Evolutionary conservation across 768 basidiomycete genomes (phyloP).

Genomic region (Jaapia argillacea): DNA sequence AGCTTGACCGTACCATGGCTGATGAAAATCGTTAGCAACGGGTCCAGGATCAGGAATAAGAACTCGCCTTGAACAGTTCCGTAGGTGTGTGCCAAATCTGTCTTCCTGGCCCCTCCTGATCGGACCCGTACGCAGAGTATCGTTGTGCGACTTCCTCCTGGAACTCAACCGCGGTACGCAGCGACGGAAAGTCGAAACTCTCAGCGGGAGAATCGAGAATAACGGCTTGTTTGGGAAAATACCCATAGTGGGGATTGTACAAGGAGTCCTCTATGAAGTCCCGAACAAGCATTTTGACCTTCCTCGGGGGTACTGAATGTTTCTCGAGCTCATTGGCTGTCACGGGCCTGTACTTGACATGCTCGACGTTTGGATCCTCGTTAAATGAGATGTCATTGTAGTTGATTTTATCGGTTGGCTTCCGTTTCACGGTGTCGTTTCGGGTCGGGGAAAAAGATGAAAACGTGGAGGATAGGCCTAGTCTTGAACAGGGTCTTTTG

Average conservation of each 20-base stretch:
- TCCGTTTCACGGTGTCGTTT: neutral
- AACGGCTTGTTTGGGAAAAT: conserved; percentile 87
- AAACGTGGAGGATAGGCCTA: neutral
- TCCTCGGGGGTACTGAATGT: conserved; percentile 49
- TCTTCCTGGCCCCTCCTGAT: conserved; percentile 62
- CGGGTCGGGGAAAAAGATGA: neutral
- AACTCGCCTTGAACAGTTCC: conserved; percentile 78
- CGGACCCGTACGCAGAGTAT: conserved; percentile 63
- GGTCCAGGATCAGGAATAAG: conserved; percentile 3
- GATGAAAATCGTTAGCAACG: conserved; percentile 1
- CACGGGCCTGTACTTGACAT: conserved; percentile 43
- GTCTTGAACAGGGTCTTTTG: neutral
- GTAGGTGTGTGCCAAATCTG: conserved; percentile 99
- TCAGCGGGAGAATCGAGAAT: conserved; percentile 66
- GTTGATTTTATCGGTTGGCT: conserved; percentile 55
- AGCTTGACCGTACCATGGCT: conserved; percentile 95
- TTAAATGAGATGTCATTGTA: conserved; percentile 63
- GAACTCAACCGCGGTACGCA: conserved; percentile 68
- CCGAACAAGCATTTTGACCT: conserved; percentile 88
- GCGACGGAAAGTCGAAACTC: conserved; percentile 54
- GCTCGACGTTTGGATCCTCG: conserved; percentile 31
- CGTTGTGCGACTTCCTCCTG: conserved; percentile 69
- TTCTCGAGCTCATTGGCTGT: conserved; percentile 62
- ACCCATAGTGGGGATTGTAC: conserved; percentile 97
- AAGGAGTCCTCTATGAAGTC: conserved; percentile 96